Evolutionary conservation across 495 filamentous ascomycete genomes (phyloP).

Genomic region (Cudoniella acicularis): DNA sequence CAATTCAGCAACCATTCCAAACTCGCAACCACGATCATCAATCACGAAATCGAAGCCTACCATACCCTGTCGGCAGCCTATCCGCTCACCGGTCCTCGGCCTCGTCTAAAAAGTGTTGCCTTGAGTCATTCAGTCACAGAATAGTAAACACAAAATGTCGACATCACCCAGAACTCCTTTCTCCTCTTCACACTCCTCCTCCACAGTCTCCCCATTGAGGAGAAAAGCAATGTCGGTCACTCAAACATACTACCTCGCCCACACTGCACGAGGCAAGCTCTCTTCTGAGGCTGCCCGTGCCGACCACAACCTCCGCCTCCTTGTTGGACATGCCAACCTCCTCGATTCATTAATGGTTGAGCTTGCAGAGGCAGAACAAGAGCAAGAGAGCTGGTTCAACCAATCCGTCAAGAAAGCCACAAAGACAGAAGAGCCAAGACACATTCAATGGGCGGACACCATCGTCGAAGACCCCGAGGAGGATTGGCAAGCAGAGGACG

Average conservation of each 20-base stretch:
- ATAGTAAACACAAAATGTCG: slow-evolving; percentile 23
- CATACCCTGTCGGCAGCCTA: neutral
- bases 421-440: slow-evolving; percentile 55
- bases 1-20: neutral
- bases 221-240: slow-evolving; percentile 88
- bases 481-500: slow-evolving; percentile 54
- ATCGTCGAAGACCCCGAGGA: slow-evolving; percentile 72
- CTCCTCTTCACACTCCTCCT: slow-evolving; percentile 17
- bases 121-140: neutral
- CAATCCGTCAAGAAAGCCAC: slow-evolving; percentile 76
- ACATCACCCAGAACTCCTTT: slow-evolving; percentile 28
- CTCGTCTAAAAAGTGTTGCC: neutral
- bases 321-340: slow-evolving; percentile 96
- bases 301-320: slow-evolving; percentile 90
- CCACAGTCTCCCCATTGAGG: slow-evolving; percentile 27
- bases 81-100: neutral
- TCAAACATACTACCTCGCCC: slow-evolving; percentile 95
- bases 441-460: slow-evolving; percentile 85
- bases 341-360: slow-evolving; percentile 95
- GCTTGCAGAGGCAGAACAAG: slow-evolving; percentile 87
- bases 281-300: slow-evolving; percentile 80
- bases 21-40: neutral
- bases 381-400: slow-evolving; percentile 99
- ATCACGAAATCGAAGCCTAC: neutral
- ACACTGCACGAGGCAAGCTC: slow-evolving; percentile 94